Evolutionary conservation across 2,329 filamentous ascomycete genomes (phyloP), one percentile per base, ranked within the genome.

Genomic region (Fusarium redolens): DNA sequence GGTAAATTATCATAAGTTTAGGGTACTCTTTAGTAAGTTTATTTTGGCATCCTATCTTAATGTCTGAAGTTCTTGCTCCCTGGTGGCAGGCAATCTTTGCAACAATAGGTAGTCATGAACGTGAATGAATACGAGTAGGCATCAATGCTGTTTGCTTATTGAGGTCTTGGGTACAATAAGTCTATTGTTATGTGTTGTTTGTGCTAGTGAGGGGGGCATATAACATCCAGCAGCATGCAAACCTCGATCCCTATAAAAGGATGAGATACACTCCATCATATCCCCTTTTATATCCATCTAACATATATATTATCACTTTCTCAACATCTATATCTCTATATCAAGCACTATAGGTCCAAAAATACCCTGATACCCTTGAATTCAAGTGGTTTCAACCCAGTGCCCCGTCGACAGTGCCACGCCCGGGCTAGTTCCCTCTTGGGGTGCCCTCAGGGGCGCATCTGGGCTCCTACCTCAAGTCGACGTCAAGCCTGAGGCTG

Each of bases 101-200:
- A 31, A 38, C 41, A 67, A 33, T 20, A 52, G 17, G 7, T 7
- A 7, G 5, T 30, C 14, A 17, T 7, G 11, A 30, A 20, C 2
- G 20, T 44, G 13, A 45, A 52, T 35, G 20, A 58, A 50, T 5
- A 31, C 2, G 3, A 20, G 11, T n/a, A 31, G 20, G 20, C 14
- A 61, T 11, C 25, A 5, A 25, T 25, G 0, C 13, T 35, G 31
- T 4, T n/a, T 22, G 13, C 22, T 22, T 1, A 41, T 10, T 30
- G 0, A 17, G 15, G 4, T 1, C 12, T 1, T 7, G 6, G 7
- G 2, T 1, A 13, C 5, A 4, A 30, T 12, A n/a, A 5, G 4
- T 9, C 4, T 18, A 33, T 4, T 14, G 1, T 3, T 22, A 0
- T 14, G n/a, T 22, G 8, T 5, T 11, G 5, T 18, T 3, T 15